Conservation (phyloP, 1,284 basidiomycete species). For the Puccinia polysora region DNA sequence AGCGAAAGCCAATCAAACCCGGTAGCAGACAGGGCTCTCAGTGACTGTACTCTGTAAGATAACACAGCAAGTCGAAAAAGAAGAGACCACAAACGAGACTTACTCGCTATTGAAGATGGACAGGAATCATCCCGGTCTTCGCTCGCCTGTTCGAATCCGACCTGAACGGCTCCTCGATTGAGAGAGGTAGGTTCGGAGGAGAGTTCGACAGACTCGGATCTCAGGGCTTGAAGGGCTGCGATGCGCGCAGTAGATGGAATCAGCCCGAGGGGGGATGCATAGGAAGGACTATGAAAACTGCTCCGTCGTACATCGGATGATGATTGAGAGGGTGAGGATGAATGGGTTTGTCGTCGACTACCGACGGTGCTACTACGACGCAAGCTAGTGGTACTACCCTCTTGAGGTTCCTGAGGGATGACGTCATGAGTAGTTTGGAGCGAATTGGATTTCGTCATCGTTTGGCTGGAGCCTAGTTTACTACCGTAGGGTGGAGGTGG, state of each 20-base stretch:
- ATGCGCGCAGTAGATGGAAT: neutral
- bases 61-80: no score
- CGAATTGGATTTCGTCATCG: slow-evolving; percentile 37
- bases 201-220: neutral
- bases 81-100: no score
- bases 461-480: neutral
- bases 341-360: slow-evolving; percentile 6
- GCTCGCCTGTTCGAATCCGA: no score
- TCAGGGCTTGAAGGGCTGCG: slow-evolving; percentile 15
- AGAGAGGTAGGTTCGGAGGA: no score
- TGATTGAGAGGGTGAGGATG: neutral
- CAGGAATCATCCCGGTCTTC: no score
- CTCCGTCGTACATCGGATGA: slow-evolving; percentile 5
- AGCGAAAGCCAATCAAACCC: no score
- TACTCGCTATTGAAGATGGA: no score
- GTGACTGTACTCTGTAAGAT: no score
- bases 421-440: neutral
- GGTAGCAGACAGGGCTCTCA: no score
- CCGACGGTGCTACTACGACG: slow-evolving; percentile 38
- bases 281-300: slow-evolving; percentile 18
- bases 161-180: no score
- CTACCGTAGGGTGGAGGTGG: slow-evolving; percentile 34
- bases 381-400: neutral
- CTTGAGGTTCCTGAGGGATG: neutral
- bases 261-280: slow-evolving; percentile 10